Conservation (phyloP, 306 rosid species). For the Glycine soja region DNA sequence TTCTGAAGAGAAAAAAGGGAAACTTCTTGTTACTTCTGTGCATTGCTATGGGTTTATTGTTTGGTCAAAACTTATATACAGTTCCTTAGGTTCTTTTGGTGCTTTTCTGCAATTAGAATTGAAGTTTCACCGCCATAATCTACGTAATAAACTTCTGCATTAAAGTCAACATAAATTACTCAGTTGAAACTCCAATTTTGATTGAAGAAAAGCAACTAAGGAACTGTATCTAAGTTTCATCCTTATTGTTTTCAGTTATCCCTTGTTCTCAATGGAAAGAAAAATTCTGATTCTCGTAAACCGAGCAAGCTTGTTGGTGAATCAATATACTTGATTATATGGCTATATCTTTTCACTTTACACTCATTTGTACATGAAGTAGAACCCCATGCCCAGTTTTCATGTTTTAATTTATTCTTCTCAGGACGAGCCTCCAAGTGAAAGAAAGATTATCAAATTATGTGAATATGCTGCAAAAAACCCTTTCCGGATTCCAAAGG, state of each 20-base stretch:
- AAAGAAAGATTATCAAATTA: slow-evolving; percentile 85
- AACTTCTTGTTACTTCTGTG: slow-evolving; percentile 1
- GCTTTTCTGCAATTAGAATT: too few relatives aligned
- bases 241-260: slow-evolving; percentile 10
- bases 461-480: slow-evolving; percentile 96
- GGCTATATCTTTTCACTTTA: slow-evolving; percentile 5
- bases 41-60: neutral
- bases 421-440: slow-evolving; percentile 84
- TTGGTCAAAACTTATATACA: too few relatives aligned
- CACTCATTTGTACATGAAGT: slow-evolving; percentile 18
- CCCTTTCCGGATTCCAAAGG: slow-evolving; percentile 95
- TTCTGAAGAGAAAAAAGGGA: too few relatives aligned
- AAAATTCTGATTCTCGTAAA: neutral
- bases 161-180: neutral
- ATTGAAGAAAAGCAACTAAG: neutral
- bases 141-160: neutral
- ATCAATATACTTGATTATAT: neutral
- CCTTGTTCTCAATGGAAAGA: neutral
- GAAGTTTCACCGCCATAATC: too few relatives aligned
- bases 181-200: neutral
- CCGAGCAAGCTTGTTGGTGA: too few relatives aligned
- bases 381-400: too few relatives aligned
- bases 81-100: too few relatives aligned
- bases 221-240: neutral
- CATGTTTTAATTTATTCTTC: slow-evolving; percentile 19